Conservation (phyloP, 805 yeast genomes). For the Spathaspora sp. region DNA sequence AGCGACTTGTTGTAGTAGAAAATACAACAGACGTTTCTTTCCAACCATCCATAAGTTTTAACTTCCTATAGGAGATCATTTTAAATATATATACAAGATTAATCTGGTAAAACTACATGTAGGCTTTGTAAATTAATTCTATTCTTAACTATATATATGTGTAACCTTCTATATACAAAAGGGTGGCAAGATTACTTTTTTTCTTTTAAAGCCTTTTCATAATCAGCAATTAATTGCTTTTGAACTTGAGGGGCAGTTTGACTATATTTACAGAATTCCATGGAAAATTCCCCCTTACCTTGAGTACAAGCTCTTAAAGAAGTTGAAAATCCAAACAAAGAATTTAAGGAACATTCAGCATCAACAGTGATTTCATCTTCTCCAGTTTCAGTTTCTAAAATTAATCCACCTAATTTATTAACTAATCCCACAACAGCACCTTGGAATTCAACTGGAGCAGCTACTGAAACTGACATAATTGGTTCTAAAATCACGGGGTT, state of each 20-base stretch:
- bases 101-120: background rate
- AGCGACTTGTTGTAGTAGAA: background rate
- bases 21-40: background rate
- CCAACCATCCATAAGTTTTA: background rate
- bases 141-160: background rate
- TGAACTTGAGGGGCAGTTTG: constrained; percentile 91
- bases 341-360: constrained; percentile 95
- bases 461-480: constrained; percentile 87
- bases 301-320: constrained; percentile 94
- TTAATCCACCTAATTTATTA: constrained; percentile 89
- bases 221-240: constrained; percentile 82
- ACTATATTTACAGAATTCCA: constrained; percentile 90
- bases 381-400: constrained; percentile 90
- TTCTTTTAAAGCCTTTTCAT: constrained; percentile 35
- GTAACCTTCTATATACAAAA: background rate
- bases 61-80: background rate
- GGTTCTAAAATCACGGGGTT: constrained; percentile 93
- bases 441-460: constrained; percentile 96
- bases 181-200: background rate
- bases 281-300: constrained; percentile 97
- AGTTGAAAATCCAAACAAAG: constrained; percentile 95
- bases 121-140: background rate
- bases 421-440: constrained; percentile 86
- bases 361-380: constrained; percentile 90
- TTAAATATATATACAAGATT: constrained; percentile 1